These are phyloP conservation scores for Cylindrotheca closterium DNA, from an alignment of 108 stramenopile genomes.

Conservation along the genomic window DNA sequence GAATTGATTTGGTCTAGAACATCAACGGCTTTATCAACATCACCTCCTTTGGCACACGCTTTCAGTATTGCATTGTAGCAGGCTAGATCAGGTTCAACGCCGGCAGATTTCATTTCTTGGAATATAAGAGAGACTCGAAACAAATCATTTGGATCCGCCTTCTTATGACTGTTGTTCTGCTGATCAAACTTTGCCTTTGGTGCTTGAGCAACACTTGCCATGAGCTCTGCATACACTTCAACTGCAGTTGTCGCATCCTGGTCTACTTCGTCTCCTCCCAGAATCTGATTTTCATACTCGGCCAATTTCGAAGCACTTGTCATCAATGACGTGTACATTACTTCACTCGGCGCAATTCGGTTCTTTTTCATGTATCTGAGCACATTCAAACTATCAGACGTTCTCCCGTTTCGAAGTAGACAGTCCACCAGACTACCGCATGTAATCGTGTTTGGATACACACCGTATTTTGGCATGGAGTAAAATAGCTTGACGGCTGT, in stretches of 20 bases:
- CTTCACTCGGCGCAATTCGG: slow-evolving; percentile 64
- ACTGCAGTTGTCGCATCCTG: slow-evolving; percentile 48
- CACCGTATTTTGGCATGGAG: slow-evolving; percentile 73
- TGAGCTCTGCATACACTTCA: slow-evolving; percentile 76
- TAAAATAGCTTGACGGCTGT: slow-evolving; percentile 70
- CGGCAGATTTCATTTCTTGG: slow-evolving; percentile 78
- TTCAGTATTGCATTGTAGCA: slow-evolving; percentile 81
- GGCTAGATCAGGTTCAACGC: slow-evolving; percentile 70
- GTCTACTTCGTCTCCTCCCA: slow-evolving; percentile 23
- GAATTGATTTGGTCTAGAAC: slow-evolving; percentile 53
- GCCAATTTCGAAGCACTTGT: slow-evolving; percentile 62
- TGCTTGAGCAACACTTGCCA: slow-evolving; percentile 41
- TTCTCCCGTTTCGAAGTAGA: slow-evolving; percentile 53
- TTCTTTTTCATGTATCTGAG: slow-evolving; percentile 80
- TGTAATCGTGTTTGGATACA: slow-evolving; percentile 75
- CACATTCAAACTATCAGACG: slow-evolving; percentile 65
- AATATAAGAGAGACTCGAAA: slow-evolving; percentile 75
- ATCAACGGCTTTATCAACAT: slow-evolving; percentile 53
- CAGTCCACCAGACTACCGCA: slow-evolving; percentile 77
- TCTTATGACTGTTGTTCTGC: not conserved
- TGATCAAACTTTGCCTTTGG: not conserved
- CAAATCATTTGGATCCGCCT: slow-evolving; percentile 10
- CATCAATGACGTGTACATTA: slow-evolving; percentile 88
- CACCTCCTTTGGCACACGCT: slow-evolving; percentile 75
- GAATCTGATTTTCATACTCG: slow-evolving; percentile 40